Evolutionary conservation across 805 yeast species (phyloP).

Genomic region (Pichia gijzeniarum): DNA sequence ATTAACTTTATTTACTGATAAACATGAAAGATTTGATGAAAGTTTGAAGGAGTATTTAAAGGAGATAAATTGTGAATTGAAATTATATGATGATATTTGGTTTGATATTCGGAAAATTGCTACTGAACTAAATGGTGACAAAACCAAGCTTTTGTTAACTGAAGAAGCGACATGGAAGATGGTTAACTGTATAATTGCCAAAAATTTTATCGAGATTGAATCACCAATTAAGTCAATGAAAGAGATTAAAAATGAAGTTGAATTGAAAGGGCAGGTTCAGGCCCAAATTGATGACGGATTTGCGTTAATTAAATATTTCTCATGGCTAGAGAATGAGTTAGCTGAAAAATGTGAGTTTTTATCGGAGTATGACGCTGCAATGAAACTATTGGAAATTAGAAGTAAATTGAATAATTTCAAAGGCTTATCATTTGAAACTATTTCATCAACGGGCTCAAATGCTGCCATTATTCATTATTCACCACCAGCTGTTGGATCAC

Average conservation of each 20-base stretch:
- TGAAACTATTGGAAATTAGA: conserved; percentile 51
- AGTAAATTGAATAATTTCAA: conserved; percentile 43
- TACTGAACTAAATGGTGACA: conserved; percentile 15
- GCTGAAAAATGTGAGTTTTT: conserved; percentile 38
- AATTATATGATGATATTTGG: conserved; percentile 43
- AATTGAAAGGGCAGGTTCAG: conserved; percentile 42
- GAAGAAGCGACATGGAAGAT: conserved; percentile 64
- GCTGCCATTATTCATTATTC: conserved; percentile 74
- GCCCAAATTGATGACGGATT: conserved; percentile 56
- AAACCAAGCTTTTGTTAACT: conserved; percentile 42
- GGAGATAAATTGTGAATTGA: conserved; percentile 37
- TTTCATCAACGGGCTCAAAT: conserved; percentile 69
- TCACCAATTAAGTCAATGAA: conserved; percentile 56
- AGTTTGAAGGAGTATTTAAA: conserved; percentile 35
- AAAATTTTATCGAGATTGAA: conserved; percentile 35
- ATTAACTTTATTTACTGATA: conserved; percentile 38
- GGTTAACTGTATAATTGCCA: conserved; percentile 39
- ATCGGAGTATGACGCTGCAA: conserved; percentile 62
- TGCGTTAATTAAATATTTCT: conserved; percentile 46
- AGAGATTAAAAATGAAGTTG: conserved; percentile 44
- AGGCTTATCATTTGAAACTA: conserved; percentile 69
- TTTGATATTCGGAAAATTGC: conserved; percentile 35
- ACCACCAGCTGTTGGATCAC: conserved; percentile 40
- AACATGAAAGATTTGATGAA: conserved; percentile 31
- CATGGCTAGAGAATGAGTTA: conserved; percentile 52